Conservation (phyloP, 2,329 filamentous ascomycete species). For the Orbilia quercus region DNA sequence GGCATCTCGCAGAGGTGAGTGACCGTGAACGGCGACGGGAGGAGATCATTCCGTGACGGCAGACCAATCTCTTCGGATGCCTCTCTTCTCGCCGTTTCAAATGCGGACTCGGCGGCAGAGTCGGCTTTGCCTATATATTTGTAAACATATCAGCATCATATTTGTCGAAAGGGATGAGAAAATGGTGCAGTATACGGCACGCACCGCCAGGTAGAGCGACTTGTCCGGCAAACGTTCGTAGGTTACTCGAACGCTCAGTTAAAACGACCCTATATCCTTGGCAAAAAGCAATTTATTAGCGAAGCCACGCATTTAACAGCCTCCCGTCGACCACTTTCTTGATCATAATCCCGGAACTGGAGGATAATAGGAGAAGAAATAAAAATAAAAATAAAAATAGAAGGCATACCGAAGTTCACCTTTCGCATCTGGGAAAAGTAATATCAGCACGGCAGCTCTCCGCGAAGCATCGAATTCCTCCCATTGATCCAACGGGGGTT, state of each 20-base stretch:
- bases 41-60: constrained; percentile 74
- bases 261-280: constrained; percentile 69
- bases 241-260: constrained; percentile 73
- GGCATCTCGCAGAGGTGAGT: constrained; percentile 90
- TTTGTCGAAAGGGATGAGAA: background rate
- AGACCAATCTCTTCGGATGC: constrained; percentile 94
- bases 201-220: constrained; percentile 85
- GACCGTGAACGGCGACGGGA: constrained; percentile 82
- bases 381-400: too few species aligned
- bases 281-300: constrained; percentile 27
- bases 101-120: constrained; percentile 69
- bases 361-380: background rate
- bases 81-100: constrained; percentile 87
- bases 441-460: constrained; percentile 85
- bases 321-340: background rate
- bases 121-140: constrained; percentile 68
- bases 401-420: constrained; percentile 78
- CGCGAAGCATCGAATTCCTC: constrained; percentile 61
- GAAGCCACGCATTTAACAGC: constrained; percentile 1
- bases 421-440: constrained; percentile 84
- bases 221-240: constrained; percentile 81
- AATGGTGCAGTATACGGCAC: constrained; percentile 55
- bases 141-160: constrained; percentile 25
- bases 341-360: background rate
- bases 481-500: constrained; percentile 54